Conservation (phyloP, 2,329 filamentous ascomycete genomes). For the Fusarium kyushuense region DNA sequence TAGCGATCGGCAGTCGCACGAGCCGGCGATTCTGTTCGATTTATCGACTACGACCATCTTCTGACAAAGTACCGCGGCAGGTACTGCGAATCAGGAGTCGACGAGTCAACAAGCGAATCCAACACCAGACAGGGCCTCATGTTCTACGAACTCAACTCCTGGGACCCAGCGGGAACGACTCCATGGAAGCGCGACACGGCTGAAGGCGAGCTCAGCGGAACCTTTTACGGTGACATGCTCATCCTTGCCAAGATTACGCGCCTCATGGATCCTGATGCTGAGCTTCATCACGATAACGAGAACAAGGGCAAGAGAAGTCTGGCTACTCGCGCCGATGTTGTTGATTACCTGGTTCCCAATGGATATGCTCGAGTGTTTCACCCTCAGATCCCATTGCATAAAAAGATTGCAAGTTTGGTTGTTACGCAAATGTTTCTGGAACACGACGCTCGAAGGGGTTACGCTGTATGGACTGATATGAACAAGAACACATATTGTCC, state of each 20-base stretch:
- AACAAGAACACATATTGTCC: neutral
- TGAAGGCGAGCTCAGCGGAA: conserved; percentile 10
- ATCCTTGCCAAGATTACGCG: conserved; percentile 9
- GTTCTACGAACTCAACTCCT: conserved; percentile 24
- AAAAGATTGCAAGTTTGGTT: conserved; percentile 3
- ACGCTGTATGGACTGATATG: neutral
- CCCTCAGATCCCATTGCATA: conserved; percentile 11
- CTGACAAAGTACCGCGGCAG: neutral
- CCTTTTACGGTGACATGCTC: conserved; percentile 25
- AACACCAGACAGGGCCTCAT: conserved; percentile 10
- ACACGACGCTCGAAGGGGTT: neutral
- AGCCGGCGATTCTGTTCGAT: conserved; percentile 10
- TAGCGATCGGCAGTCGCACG: neutral
- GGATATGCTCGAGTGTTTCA: conserved; percentile 18
- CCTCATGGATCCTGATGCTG: conserved; percentile 6
- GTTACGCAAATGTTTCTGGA: neutral
- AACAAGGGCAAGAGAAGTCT: neutral
- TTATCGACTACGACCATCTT: conserved; percentile 2
- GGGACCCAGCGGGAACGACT: conserved; percentile 4
- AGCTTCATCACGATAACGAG: conserved; percentile 9
- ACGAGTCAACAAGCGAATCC: conserved; percentile 9
- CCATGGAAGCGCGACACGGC: conserved; percentile 7
- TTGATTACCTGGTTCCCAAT: conserved; percentile 6
- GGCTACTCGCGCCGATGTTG: neutral
- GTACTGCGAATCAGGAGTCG: conserved; percentile 14